Evolutionary conservation across 768 basidiomycete genomes (phyloP), one percentile per base, ranked within the genome.

Genomic region (Boletus vermiculosoides): DNA sequence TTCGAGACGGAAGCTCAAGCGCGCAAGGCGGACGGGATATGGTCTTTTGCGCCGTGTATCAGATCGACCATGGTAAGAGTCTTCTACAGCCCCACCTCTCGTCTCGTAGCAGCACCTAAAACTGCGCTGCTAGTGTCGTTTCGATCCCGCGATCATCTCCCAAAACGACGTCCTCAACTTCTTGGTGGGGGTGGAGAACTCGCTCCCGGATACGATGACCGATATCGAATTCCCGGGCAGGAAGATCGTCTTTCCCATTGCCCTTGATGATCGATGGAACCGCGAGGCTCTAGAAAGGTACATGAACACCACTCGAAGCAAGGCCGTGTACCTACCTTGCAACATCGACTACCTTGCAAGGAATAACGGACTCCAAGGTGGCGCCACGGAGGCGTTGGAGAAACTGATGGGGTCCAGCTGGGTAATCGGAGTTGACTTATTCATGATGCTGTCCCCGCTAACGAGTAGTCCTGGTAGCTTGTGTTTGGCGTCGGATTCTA

Each of bases 401-500:
- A 74, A 81, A 54, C 67, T 87, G 10, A 68, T 80, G 10, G 72
- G 66, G 16, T 80, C 81, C 6, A 78, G 78, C 60, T 84, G 79
- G 77, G 84, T 84, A 57, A 13, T 71, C 59, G 23, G 9, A 23
- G 11, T 9, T 11, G 36, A 45, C 22, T 22, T 51, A 16, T 36
- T 31, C 8, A 33, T 28, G 45, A 45, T 50, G 16, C 18, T 31
- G 8, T 39, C 5, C 36, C 4, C 45, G 40, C 49, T 59, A 15
- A 52, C 20, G 28, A 8, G 22, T 18, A 44, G 20, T 53, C 80
- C 31, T 4, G 42, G 28, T 58, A 85, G 84, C 74, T 87, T 6
- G 81, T 85, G 6, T 76, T 85, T 48, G 85, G 82, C 1, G 80
- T 84, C 34, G 83, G 85, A 3, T 86, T 86, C 63, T 85, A 87